Evolutionary conservation across 1,284 basidiomycete genomes (phyloP), one percentile per base, ranked within the genome.

Genomic region (Cutaneotrichosporon mucoides): DNA sequence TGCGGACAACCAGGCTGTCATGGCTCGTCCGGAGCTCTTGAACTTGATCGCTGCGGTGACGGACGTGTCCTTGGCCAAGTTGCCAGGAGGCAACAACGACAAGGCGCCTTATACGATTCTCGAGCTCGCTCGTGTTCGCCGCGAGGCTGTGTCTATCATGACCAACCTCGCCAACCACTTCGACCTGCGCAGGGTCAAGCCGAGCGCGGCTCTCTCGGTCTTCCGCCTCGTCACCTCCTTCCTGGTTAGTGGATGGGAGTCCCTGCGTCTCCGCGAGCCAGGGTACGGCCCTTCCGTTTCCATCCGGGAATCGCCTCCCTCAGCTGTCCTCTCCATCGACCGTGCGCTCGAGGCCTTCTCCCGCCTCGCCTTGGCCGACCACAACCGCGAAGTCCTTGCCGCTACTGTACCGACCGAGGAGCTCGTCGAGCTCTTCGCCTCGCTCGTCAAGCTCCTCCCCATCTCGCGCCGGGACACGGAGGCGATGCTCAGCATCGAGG

Each of bases 321-420:
- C 66, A 0, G 53, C 63, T 0, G 55, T 67, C 33, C 69, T 66
- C 33, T 66, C 78, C 43, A 69, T 82, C 56, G 66, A 68, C 61
- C 66, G 69, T 40, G 90, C 92, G 8, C 80, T 97, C 54, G 90
- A 96, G 65, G 86, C 87, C 1, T 88, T 95, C 67, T 87, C 88
- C 11, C 84, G 86, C 47, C 78, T 96, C 56, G 84, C 86, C 34
- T 85, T 89, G 53, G 80, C 82, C 6, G 94, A 99, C 75, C 78
- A 81, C 43, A 96, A 93, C 72, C 88, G 95, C 24, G 84, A 88
- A 62, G 79, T 88, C 38, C 80, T 97, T 42, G 81, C 86, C 13
- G 76, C 80, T 42, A 78, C 82, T 9, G 80, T 95, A 4, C 82
- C 88, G 0, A 75, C 82, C 34, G 65, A 77, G 1, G 83, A 84